phyloP scores from a whole-genome alignment of 2,329 filamentous ascomycete genomes.

The Cladosporium sphaerospermum region DNA sequence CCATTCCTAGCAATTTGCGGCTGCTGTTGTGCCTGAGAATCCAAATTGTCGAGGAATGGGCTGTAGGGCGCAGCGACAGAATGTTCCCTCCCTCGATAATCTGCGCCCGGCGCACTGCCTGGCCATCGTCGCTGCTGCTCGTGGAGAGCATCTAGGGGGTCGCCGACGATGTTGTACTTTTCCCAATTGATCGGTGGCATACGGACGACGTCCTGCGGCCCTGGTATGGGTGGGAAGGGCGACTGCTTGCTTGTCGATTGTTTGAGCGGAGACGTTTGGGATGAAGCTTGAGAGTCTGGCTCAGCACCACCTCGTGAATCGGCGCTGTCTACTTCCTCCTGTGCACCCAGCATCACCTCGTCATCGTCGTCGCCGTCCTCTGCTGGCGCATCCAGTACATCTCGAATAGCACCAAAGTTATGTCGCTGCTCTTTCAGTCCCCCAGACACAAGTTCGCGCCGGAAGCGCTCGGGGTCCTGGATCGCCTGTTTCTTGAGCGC shows the following conservation, averaged over 20 bases:
- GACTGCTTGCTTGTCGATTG: background rate
- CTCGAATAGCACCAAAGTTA: conserved; percentile 26
- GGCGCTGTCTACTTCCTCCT: conserved; percentile 27
- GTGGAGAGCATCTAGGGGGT: conserved; percentile 77
- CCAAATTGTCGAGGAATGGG: conserved; percentile 49
- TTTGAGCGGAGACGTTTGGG: background rate
- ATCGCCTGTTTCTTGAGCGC: conserved; percentile 65
- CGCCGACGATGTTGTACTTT: conserved; percentile 85
- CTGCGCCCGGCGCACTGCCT: conserved; percentile 18
- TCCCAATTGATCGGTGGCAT: conserved; percentile 91
- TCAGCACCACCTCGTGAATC: conserved; percentile 13
- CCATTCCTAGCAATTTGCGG: conserved; percentile 8
- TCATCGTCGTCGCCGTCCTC: conserved; percentile 24
- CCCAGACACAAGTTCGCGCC: conserved; percentile 59
- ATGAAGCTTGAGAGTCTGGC: conserved; percentile 13
- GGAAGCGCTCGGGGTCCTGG: conserved; percentile 64
- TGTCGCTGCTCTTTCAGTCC: conserved; percentile 35
- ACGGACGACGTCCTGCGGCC: conserved; percentile 73
- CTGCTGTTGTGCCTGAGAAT: conserved; percentile 11
- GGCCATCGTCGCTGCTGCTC: conserved; percentile 68
- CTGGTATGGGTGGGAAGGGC: conserved; percentile 62
- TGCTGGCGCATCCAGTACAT: conserved; percentile 29
- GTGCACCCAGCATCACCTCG: conserved; percentile 24
- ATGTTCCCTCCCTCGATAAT: conserved; percentile 38
- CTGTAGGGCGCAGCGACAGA: conserved; percentile 54